Conservation (phyloP, 2,329 filamentous ascomycete species). For the Fusarium sarcochroum region DNA sequence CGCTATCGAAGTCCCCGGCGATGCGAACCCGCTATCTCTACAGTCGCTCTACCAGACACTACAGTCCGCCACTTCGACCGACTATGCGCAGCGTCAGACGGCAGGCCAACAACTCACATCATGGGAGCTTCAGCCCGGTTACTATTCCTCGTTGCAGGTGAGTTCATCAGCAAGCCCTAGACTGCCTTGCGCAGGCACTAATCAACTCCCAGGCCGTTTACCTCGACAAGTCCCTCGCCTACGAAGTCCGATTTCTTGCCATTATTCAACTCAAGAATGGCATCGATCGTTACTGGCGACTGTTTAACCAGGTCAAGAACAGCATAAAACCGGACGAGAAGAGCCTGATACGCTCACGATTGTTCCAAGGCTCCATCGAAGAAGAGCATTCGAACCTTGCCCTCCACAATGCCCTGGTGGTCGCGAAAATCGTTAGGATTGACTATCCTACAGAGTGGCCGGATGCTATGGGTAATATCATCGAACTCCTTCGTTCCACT, state of each 20-base stretch:
- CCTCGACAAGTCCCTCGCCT: slow-evolving; percentile 81
- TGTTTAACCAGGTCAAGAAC: slow-evolving; percentile 69
- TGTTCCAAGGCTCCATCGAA: slow-evolving; percentile 82
- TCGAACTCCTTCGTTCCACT: slow-evolving; percentile 71
- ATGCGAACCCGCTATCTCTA: slow-evolving; percentile 78
- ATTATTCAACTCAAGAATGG: slow-evolving; percentile 97
- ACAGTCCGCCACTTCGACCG: slow-evolving; percentile 72
- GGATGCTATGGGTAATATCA: slow-evolving; percentile 71
- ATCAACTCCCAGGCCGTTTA: slow-evolving; percentile 75
- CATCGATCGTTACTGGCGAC: slow-evolving; percentile 93
- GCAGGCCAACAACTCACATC: slow-evolving; percentile 78
- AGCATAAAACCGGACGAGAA: slow-evolving; percentile 84
- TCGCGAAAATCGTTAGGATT: slow-evolving; percentile 89
- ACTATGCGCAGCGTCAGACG: slow-evolving; percentile 74
- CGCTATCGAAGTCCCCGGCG: slow-evolving; percentile 83
- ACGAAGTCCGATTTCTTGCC: slow-evolving; percentile 87
- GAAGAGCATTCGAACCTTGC: slow-evolving; percentile 84
- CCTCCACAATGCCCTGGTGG: slow-evolving; percentile 87
- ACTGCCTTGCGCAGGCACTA: slow-evolving; percentile 15
- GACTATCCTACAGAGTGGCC: slow-evolving; percentile 93
- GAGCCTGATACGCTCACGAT: slow-evolving; percentile 77
- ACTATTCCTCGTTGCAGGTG: slow-evolving; percentile 79
- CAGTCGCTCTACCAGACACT: slow-evolving; percentile 76
- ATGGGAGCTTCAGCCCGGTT: slow-evolving; percentile 78
- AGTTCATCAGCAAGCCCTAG: slow-evolving; percentile 10